These are phyloP conservation scores for Starmerella powellii DNA, from an alignment of 805 yeast species.

Conservation along the genomic window DNA sequence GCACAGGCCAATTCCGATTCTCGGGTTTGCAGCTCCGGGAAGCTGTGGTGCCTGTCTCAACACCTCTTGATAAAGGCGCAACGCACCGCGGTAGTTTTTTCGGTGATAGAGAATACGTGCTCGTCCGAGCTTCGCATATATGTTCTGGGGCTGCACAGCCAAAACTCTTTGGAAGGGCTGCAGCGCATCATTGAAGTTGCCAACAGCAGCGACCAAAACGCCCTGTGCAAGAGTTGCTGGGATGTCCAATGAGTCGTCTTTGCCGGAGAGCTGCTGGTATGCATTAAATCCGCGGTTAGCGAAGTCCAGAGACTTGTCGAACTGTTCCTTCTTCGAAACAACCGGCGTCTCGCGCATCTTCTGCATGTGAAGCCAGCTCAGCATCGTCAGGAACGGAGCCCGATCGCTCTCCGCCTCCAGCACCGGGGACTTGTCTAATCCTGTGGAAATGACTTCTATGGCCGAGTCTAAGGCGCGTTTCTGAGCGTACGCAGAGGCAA, in stretches of 20 bases:
- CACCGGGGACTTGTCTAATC: conserved; percentile 32
- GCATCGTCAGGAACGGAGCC: conserved; percentile 45
- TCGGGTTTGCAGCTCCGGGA: conserved; percentile 31
- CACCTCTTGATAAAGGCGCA: conserved; percentile 73
- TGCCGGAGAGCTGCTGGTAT: conserved; percentile 34
- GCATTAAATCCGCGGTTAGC: conserved; percentile 35
- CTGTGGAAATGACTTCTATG: conserved; percentile 48
- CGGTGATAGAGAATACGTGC: conserved; percentile 69
- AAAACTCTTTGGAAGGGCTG: conserved; percentile 53
- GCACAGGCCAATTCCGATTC: conserved; percentile 90
- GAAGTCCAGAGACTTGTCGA: conserved; percentile 35
- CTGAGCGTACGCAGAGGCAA: conserved; percentile 71
- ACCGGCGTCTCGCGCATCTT: conserved; percentile 27
- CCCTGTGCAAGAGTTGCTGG: conserved; percentile 56
- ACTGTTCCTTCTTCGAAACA: conserved; percentile 18
- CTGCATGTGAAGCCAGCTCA: conserved; percentile 54
- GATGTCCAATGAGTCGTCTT: conserved; percentile 25
- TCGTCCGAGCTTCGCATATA: conserved; percentile 67
- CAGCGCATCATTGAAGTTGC: conserved; percentile 58
- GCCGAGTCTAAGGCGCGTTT: conserved; percentile 51
- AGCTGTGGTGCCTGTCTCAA: conserved; percentile 53
- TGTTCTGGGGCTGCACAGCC: conserved; percentile 41
- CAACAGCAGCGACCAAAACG: conserved; percentile 45
- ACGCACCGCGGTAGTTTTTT: conserved; percentile 58
- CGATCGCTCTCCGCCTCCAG: conserved; percentile 32